Base-by-base conservation (phyloP, 2,329 filamentous ascomycete genomes). In the Arthroderma uncinatum region DNA sequence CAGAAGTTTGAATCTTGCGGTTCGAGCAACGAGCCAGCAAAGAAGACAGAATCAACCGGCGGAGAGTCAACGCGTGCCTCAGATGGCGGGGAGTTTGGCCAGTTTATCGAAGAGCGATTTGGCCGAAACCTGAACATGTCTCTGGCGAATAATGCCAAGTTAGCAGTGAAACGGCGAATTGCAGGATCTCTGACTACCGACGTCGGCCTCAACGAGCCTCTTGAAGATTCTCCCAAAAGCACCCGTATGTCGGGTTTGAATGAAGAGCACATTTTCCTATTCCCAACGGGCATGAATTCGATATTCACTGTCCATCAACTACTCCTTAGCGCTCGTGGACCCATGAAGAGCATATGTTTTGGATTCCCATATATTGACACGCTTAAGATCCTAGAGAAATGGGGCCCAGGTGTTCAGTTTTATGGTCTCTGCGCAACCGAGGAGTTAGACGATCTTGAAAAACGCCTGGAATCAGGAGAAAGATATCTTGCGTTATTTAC, bases 291-390 rank as follows among this genome's bases (percentile, higher is more conserved):
- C 37, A 98, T 98, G 91, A 96, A 89, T 66, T 84, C 92, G 54
- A 96, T 98, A 47, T 98, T 89, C 74, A 89, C 89, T 64, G 80
- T 87, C 0, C 93, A 98, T 68, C 83, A 86, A 53, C 82, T 82
- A 44, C 75, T 96, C 54, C 75, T 92, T 61, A 75, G 77, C 54
- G 78, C 82, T 0, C 81, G 84, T 37, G 83, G 83, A 2, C 74
- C 78, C 6, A 68, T 81, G 59, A 87, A 88, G 71, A 94, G 89
- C 70, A 83, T 98, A 67, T 91, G 86, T 66, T 96, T 89, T 66
- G 93, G 93, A n/a, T 98, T 98, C 64, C 90, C 93, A 0, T 98
- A 98, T 65, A 89, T 96, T 55, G 93, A 98, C 71, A 96, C 93
- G 0, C 79, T 97, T 56, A 98, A 98, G 70, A 89, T 96, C 53